Base-by-base conservation (phyloP, 768 basidiomycete genomes). In the Rhodotorula babjevae region DNA sequence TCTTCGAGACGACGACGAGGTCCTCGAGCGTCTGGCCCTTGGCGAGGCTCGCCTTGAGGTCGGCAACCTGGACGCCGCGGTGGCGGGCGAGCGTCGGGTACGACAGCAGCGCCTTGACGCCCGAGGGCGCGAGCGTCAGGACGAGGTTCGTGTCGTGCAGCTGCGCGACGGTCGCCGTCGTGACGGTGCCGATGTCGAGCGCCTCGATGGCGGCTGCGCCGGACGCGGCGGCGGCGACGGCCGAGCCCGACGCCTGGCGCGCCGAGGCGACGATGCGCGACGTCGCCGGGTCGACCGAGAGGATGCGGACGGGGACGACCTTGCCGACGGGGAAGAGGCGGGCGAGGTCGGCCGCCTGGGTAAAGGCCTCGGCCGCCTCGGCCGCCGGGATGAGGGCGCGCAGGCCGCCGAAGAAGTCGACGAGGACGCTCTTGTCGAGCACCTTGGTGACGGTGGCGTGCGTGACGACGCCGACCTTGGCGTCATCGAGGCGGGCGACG, bases 361-460 rank as follows among this genome's bases (percentile, higher is more conserved):
- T 42, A 61, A 66, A 56, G 18, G n/a, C 44, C 44, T 59, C 71
- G 92, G 89, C 90, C 19, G 89, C 87, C 83, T 98, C 96, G 63
- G 85, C 87, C 16, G 85, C 81, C 8, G 93, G 90, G 4, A 99
- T 85, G 55, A 89, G 83, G 2, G 91, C 96, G 77, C 90, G 89
- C 68, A 94, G 75, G 65, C 90, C 90, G 73, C 93, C 94, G 80
- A 89, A 99, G 76, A 96, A 91, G 79, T 96, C 93, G 42, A 97
- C 87, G 75, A 92, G 82, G 59, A 94, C 82, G 71, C 87, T 84
- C 79, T 89, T 93, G 25, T 91, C 90, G 47, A 87, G 83, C n/a
- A 91, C 84, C 79, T 88, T 91, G 83, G 88, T 89, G 60, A 99
- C 85, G 6, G 92, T 90, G 4, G 88, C 94, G 79, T 93, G 87